A percentile compares a stretch with the other conserved stretches of the same genome.
Conservation (phyloP, 1,284 basidiomycete genomes). For the Leccinum subrobustum region DNA sequence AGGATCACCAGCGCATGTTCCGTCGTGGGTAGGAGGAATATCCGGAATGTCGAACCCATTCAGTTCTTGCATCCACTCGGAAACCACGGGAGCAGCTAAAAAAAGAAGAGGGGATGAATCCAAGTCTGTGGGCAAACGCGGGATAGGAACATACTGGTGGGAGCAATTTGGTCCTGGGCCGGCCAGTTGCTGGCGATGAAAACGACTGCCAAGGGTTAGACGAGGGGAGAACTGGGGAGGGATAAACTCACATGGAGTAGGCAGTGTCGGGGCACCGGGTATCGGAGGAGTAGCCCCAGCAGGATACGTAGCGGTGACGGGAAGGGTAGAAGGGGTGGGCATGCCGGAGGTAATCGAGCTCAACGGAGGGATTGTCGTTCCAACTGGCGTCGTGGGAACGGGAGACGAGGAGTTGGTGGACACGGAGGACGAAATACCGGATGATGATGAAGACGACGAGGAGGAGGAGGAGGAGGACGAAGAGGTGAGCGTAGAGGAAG, state of each 20-base stretch:
- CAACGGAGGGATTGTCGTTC: conserved; percentile 48
- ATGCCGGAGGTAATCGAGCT: conserved; percentile 68
- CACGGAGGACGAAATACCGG: conserved; percentile 17
- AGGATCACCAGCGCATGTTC: conserved; percentile 64
- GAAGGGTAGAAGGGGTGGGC: conserved; percentile 51
- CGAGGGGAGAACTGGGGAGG: not conserved
- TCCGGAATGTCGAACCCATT: conserved; percentile 71
- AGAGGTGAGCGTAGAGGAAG: conserved; percentile 25
- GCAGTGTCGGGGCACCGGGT: conserved; percentile 62
- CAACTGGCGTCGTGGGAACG: conserved; percentile 31
- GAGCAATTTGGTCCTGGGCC: conserved; percentile 62
- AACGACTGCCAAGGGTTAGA: conserved; percentile 42
- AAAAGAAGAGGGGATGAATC: not conserved
- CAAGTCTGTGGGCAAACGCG: not conserved
- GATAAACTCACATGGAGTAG: conserved; percentile 52
- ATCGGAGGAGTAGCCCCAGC: conserved; percentile 62
- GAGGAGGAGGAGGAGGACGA: conserved; percentile 19
- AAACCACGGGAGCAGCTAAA: conserved; percentile 60
- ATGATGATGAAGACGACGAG: not conserved
- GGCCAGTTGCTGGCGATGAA: conserved; percentile 60
- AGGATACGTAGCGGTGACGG: conserved; percentile 51
- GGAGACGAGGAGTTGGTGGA: conserved; percentile 21
- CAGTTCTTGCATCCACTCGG: conserved; percentile 75
- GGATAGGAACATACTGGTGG: conserved; percentile 46
- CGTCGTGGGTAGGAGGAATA: conserved; percentile 57